A percentile compares a stretch with the other conserved stretches of the same genome.
These are phyloP conservation scores for Cryptococcus jaspeensis DNA, from an alignment of 1,284 basidiomycete genomes.

Conservation along the genomic window DNA sequence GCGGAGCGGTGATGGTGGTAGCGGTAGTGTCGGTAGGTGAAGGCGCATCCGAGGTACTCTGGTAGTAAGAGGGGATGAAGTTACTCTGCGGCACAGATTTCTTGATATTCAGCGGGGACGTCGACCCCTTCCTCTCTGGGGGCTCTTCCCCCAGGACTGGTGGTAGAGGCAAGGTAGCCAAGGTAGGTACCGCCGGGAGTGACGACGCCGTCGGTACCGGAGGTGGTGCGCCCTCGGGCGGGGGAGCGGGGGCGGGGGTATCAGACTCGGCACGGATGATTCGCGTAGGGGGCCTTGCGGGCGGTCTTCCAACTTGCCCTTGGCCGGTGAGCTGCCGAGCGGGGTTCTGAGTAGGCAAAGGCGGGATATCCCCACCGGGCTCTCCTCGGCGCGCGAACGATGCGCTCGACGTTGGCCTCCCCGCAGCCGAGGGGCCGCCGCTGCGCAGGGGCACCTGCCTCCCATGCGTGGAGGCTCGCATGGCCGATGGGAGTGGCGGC, in stretches of 20 bases:
- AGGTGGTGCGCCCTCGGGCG: no score
- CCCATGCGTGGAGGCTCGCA: neutral
- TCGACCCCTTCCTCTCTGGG: no score
- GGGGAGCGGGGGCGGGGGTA: neutral
- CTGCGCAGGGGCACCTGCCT: neutral
- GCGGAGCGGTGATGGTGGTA: neutral
- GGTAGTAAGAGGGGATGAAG: slow-evolving; percentile 6
- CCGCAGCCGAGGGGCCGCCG: neutral
- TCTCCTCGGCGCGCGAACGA: neutral
- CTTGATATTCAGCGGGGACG: slow-evolving; percentile 2
- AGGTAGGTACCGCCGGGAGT: no score
- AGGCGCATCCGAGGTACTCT: neutral
- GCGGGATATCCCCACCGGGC: neutral
- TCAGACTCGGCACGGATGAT: neutral
- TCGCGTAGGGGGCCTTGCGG: neutral
- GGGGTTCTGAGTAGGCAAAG: neutral
- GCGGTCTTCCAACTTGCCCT: no score
- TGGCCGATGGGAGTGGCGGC: neutral
- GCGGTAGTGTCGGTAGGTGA: neutral
- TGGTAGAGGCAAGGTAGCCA: no score
- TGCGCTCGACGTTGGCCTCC: neutral
- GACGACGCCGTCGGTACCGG: neutral
- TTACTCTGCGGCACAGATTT: slow-evolving; percentile 1
- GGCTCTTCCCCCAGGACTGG: no score
- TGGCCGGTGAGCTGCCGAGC: neutral